Evolutionary conservation across 1,139 yeast genomes (phyloP).

Genomic region (Nakaseomyces sp.): DNA sequence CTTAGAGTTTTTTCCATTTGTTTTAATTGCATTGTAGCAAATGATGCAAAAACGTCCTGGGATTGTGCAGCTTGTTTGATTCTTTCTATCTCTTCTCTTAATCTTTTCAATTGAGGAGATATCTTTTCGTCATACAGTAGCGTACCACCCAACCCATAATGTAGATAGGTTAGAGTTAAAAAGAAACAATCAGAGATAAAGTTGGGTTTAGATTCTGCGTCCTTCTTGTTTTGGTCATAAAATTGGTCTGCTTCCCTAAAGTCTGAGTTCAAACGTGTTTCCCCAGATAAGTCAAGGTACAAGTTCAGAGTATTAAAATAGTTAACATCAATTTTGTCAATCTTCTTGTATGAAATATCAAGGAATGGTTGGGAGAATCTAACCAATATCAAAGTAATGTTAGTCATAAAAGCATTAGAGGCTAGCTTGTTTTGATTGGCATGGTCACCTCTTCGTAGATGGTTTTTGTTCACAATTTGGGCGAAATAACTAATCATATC

Average conservation of each 20-base stretch:
- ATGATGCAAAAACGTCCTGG: constrained; percentile 28
- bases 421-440: constrained; percentile 61
- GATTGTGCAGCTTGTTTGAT: constrained; percentile 31
- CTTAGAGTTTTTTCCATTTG: constrained; percentile 38
- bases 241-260: constrained; percentile 57
- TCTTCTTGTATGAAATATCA: constrained; percentile 53
- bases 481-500: constrained; percentile 62
- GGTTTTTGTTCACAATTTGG: constrained; percentile 65
- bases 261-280: constrained; percentile 75
- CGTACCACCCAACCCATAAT: constrained; percentile 85
- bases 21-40: constrained; percentile 38
- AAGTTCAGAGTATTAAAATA: constrained; percentile 44
- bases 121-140: constrained; percentile 49
- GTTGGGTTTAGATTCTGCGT: constrained; percentile 40
- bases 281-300: constrained; percentile 61
- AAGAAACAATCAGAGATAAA: constrained; percentile 86
- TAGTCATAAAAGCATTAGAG: constrained; percentile 76
- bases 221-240: constrained; percentile 34
- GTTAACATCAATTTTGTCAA: constrained; percentile 67
- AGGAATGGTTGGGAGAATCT: constrained; percentile 78
- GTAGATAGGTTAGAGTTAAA: constrained; percentile 66
- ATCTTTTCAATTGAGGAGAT: constrained; percentile 32
- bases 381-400: constrained; percentile 57
- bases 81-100: constrained; percentile 44
- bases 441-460: constrained; percentile 80